Evolutionary conservation across 108 stramenopile species (phyloP).

Genomic region (Pseudonitzschia delicatissima): DNA sequence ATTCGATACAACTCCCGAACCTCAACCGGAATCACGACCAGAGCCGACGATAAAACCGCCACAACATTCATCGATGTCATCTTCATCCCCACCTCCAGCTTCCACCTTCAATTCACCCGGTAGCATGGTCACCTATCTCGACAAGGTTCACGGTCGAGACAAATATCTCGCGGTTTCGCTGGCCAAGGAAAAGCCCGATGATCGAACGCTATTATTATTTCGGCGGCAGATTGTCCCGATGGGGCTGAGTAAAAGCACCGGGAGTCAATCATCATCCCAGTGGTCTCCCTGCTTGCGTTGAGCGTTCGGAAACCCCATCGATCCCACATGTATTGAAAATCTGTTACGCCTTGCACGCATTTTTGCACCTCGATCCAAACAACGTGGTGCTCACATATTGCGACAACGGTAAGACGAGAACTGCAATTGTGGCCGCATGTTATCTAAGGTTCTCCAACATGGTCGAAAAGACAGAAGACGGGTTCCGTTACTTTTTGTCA

Average conservation of each 20-base stretch:
- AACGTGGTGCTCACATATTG: conserved; percentile 76
- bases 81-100: not conserved
- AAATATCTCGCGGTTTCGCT: conserved; percentile 58
- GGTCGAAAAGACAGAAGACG: conserved; percentile 42
- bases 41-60: not conserved
- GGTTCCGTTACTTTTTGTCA: conserved; percentile 52
- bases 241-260: conserved; percentile 46
- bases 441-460: conserved; percentile 68
- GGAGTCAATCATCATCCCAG: no score
- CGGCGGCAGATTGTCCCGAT: conserved; percentile 64
- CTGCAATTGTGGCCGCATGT: conserved; percentile 79
- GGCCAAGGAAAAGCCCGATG: conserved; percentile 49
- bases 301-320: conserved; percentile 50
- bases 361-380: conserved; percentile 39
- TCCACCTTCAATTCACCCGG: conserved; percentile 58
- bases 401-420: conserved; percentile 88
- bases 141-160: conserved; percentile 40
- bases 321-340: conserved; percentile 53
- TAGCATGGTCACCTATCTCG: conserved; percentile 45
- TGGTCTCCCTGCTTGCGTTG: conserved; percentile 35
- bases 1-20: no score
- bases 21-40: not conserved
- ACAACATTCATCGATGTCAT: not conserved
- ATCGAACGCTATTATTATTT: conserved; percentile 47
- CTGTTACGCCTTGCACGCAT: conserved; percentile 75